Conservation (phyloP, 305 asterid genomes). For the Fraxinus paxiana region DNA sequence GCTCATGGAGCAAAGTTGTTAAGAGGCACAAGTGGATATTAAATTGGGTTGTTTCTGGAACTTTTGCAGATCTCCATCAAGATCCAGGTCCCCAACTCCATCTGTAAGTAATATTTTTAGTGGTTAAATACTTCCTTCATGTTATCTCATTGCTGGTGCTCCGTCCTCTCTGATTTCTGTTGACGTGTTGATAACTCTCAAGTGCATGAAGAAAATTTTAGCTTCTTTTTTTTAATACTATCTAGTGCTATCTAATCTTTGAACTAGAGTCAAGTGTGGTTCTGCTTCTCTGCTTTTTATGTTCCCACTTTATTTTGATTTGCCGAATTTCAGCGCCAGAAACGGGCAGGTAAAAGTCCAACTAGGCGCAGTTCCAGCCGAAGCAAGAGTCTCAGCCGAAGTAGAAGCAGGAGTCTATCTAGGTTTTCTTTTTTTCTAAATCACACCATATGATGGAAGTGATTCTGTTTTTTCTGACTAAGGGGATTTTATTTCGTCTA, state of each 20-base stretch:
- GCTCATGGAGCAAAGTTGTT: conserved; percentile 79
- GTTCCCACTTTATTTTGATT: conserved; percentile 16
- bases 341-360: conserved; percentile 51
- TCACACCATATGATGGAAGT: neutral
- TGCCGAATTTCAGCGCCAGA: conserved; percentile 42
- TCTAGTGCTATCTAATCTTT: neutral
- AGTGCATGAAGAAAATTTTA: neutral
- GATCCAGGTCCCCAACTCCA: conserved; percentile 84
- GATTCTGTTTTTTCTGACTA: neutral
- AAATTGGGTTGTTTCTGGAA: conserved; percentile 94
- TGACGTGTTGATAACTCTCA: neutral
- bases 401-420: conserved; percentile 56
- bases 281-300: conserved; percentile 13
- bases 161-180: neutral
- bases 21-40: conserved; percentile 78
- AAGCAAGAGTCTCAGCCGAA: conserved; percentile 50
- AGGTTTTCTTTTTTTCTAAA: conserved; percentile 31
- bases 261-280: neutral
- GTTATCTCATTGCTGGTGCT: conserved; percentile 6
- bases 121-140: neutral
- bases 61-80: conserved; percentile 99
- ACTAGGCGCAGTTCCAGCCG: conserved; percentile 40
- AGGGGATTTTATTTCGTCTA: neutral
- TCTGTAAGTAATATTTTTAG: conserved; percentile 60
- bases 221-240: neutral